phyloP scores from a whole-genome alignment of 2,329 filamentous ascomycete genomes.

The Nannizzia gypsea region DNA sequence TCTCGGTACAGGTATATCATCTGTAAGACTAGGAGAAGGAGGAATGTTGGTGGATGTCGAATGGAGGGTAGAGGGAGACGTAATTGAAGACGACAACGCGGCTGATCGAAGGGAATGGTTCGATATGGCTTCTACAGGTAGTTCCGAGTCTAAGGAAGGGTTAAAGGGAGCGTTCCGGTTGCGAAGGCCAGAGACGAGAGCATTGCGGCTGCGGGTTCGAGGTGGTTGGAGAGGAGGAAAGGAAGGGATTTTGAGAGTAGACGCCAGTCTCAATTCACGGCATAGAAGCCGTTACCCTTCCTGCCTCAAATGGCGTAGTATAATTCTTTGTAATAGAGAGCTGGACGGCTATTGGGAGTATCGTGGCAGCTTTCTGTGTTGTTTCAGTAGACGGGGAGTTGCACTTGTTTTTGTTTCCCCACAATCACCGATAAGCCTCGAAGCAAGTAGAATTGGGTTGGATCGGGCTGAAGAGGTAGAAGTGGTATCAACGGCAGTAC shows the following conservation, averaged over 20 bases:
- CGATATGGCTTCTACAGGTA: background rate
- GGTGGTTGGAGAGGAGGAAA: conserved; percentile 7
- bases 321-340: background rate
- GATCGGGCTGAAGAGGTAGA: background rate
- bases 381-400: background rate
- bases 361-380: background rate
- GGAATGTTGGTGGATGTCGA: background rate
- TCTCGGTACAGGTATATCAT: conserved; percentile 16
- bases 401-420: background rate
- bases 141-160: background rate
- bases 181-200: conserved; percentile 2
- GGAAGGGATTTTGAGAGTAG: conserved; percentile 8
- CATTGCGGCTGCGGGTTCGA: conserved; percentile 1
- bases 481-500: background rate
- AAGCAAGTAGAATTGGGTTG: background rate
- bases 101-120: conserved; percentile 4
- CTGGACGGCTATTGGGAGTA: no score
- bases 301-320: background rate
- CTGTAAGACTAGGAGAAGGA: conserved; percentile 17
- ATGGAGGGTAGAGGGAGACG: background rate
- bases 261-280: conserved; percentile 14
- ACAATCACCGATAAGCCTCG: background rate
- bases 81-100: conserved; percentile 5
- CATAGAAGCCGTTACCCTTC: background rate
- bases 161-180: conserved; percentile 5